Evolutionary conservation across 305 asterid genomes (phyloP).

Genomic region (Plantago coronopus): DNA sequence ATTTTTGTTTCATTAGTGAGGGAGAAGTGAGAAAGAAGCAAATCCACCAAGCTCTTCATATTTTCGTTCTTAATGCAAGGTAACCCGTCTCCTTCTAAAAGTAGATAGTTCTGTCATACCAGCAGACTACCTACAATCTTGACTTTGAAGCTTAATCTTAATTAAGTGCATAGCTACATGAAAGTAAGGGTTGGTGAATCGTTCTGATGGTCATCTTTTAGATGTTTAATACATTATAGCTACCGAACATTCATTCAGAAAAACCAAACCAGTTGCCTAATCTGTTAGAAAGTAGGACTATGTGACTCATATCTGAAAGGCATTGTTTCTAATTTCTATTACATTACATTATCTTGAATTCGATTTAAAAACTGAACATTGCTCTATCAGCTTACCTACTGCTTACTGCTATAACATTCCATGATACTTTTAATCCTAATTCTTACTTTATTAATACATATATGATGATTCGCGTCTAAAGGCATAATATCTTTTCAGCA

Average conservation of each 20-base stretch:
- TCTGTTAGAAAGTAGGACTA: not conserved
- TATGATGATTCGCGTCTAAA: slow-evolving; percentile 26
- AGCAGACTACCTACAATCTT: not conserved
- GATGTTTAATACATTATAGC: no score
- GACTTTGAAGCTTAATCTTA: not conserved
- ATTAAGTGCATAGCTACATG: not conserved
- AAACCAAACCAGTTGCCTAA: slow-evolving; percentile 4
- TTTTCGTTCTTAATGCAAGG: slow-evolving; percentile 21
- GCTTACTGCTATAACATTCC: no score
- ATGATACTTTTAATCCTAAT: slow-evolving; percentile 16
- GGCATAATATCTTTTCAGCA: slow-evolving; percentile 31
- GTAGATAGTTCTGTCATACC: not conserved
- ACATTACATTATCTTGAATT: slow-evolving; percentile 1
- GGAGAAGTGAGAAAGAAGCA: slow-evolving; percentile 22
- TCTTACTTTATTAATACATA: slow-evolving; percentile 31
- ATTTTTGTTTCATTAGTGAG: slow-evolving; percentile 3
- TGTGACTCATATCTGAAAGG: not conserved
- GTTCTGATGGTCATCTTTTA: slow-evolving; percentile 14
- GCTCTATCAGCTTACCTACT: not conserved
- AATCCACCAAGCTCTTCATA: not conserved
- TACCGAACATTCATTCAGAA: not conserved
- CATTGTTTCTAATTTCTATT: no score
- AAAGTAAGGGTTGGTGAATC: slow-evolving; percentile 20
- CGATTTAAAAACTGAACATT: slow-evolving; percentile 5
- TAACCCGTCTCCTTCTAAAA: slow-evolving; percentile 14